phyloP scores from a whole-genome alignment of 2,329 filamentous ascomycete genomes.

The Cytospora schulzeri region DNA sequence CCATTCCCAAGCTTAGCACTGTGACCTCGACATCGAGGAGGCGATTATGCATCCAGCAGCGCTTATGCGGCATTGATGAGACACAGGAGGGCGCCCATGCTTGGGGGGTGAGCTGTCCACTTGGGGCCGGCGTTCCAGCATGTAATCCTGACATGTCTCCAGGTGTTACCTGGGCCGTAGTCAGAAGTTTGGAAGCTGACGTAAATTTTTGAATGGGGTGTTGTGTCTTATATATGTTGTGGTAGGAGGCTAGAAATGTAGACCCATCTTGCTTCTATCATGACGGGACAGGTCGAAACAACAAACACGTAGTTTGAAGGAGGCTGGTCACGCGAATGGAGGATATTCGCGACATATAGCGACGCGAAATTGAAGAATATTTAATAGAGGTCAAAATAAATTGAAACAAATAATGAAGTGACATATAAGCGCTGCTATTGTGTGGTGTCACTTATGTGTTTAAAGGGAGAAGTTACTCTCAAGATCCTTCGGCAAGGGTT shows the following conservation, averaged over 20 bases:
- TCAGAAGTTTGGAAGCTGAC: background rate
- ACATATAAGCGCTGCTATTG: too few species aligned
- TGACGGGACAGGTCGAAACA: background rate
- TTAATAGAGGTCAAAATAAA: too few species aligned
- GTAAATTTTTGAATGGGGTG: background rate
- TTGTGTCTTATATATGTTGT: background rate
- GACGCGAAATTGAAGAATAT: too few species aligned
- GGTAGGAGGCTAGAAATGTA: background rate
- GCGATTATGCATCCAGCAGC: slow-evolving; percentile 20
- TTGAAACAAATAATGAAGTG: too few species aligned
- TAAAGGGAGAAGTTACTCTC: too few species aligned
- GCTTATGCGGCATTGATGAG: slow-evolving; percentile 20
- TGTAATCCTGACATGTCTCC: background rate
- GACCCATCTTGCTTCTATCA: background rate
- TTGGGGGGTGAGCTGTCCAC: slow-evolving; percentile 7
- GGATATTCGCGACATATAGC: too few species aligned
- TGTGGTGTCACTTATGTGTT: too few species aligned
- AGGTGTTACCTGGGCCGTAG: background rate
- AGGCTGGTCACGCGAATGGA: too few species aligned
- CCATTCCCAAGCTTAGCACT: slow-evolving; percentile 17
- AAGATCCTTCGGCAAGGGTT: too few species aligned
- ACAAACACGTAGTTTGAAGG: background rate
- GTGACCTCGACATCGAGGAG: slow-evolving; percentile 14
- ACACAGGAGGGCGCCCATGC: slow-evolving; percentile 21
- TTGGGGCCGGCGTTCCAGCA: background rate